These are phyloP conservation scores for Solanum medicagineum DNA, from an alignment of 257 asterid genomes.

Conservation along the genomic window DNA sequence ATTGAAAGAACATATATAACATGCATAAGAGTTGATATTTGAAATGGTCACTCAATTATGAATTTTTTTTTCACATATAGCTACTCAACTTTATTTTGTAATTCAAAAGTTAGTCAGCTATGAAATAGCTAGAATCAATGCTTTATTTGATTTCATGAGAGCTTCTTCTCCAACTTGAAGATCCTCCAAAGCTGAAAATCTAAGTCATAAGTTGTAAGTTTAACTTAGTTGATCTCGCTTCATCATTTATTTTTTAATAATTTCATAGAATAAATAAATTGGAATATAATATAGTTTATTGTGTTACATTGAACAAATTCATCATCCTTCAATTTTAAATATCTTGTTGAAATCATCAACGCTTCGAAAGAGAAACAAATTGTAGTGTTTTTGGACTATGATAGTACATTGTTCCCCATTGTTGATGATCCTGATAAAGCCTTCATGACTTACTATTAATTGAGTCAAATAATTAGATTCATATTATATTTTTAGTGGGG, in stretches of 20 bases:
- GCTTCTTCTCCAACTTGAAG: slow-evolving; percentile 57
- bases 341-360: slow-evolving; percentile 34
- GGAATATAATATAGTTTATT: neutral
- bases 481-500: too few relatives aligned
- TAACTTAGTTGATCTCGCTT: neutral
- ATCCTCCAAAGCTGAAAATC: slow-evolving; percentile 36
- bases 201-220: slow-evolving; percentile 46
- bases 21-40: too few relatives aligned
- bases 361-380: slow-evolving; percentile 52
- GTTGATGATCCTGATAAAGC: slow-evolving; percentile 71
- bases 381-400: slow-evolving; percentile 62
- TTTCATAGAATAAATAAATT: too few relatives aligned
- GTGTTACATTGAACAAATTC: slow-evolving; percentile 17
- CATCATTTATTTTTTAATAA: neutral
- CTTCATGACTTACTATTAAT: slow-evolving; percentile 24
- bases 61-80: too few relatives aligned
- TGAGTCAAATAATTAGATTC: too few relatives aligned
- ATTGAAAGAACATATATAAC: neutral
- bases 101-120: too few relatives aligned
- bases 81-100: too few relatives aligned
- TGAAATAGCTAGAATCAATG: slow-evolving; percentile 31
- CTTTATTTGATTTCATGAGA: slow-evolving; percentile 45
- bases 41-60: too few relatives aligned
- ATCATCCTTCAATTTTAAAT: slow-evolving; percentile 52
- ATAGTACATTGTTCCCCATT: slow-evolving; percentile 72